Evolutionary conservation across 179 eudicot species (phyloP), one percentile per base, ranked within the genome.

Genomic region (Gypsophila paniculata): DNA sequence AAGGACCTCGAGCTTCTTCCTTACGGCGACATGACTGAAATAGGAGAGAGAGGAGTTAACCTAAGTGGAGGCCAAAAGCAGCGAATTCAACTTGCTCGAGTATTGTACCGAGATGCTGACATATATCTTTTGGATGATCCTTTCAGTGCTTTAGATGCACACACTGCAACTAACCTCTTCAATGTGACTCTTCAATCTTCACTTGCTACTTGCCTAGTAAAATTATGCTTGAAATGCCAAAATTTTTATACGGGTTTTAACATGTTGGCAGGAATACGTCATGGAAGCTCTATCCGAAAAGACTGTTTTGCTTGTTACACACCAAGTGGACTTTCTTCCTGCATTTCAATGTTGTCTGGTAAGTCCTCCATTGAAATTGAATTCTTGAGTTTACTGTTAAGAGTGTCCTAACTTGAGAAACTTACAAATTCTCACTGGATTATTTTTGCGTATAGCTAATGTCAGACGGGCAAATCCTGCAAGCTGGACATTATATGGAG

Each of bases 261-360:
- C 11, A 15, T 64, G 58, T n/a, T 74, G 38, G 57, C 80, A 90
- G 96, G 93, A 88, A 62, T 90, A 84, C 79, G 88, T 89, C 59
- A 83, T 90, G 90, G 90, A 73, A 63, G 93, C 89, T 55, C 91
- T 90, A 52, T 84, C 89, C 13, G 78, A 65, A 62, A 88, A 90
- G 84, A 90, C 94, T 1, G 88, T 90, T 74, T 73, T 90, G 71
- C 88, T 90, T 59, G 96, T 90, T 61, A 90, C 91, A 1, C 96
- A 90, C 81, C 96, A 90, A 88, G 93, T 90, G 10, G 96, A 88
- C 80, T 90, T 90, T 63, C 91, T 90, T 75, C 90, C 96, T 14
- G 86, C 89, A 46, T 86, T 90, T 75, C 88, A 90, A 80, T 75
- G 59, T 72, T 84, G 89, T 76, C 72, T 90, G 89, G 96, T 90